Base-by-base conservation (phyloP, 805 yeast genomes). In the Saccharomycopsis sp. region DNA sequence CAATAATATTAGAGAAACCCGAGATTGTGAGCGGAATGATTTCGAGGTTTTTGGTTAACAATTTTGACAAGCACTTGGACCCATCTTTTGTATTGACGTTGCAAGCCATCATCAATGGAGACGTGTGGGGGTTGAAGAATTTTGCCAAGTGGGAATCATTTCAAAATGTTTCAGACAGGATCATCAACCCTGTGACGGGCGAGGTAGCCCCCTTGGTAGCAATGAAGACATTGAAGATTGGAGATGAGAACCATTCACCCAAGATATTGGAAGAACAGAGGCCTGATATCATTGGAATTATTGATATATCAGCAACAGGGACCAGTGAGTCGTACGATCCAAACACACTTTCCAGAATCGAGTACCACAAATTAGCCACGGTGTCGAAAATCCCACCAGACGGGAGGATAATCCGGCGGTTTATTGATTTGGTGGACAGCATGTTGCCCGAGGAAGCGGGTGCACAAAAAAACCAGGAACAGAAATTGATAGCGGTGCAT, bases 51-150 rank as follows among this genome's bases (percentile, higher is more conserved):
- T 52, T 80, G 12, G 73, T 69, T 41, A 60, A 52, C 38, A 58
- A 66, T 19, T 54, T 65, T 2, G 76, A 77, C 16, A 60, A 71
- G 37, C 71, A 77, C 49, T 65, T 82, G 26, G 73, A 77, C 16
- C 73, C 80, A 19, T 72, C 82, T 2, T 81, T 88, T 88, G 85
- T 79, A 36, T 63, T 81, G 39, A 67, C 71, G 47, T 65, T 75
- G 13, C 72, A 75, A 51, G 82, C 82, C 2, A 68, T 73, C 39
- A 67, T 75, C 10, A 69, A 75, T 19, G 81, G 80, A 2, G 81
- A 74, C 51, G 81, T 82, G 58, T 82, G 89, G 89, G 83, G 86
- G 17, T 59, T 82, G 48, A 81, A 81, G 57, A 82, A 81, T 53
- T 82, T 79, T 53, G 68, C 64, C 46, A 82, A 81, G 55, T 82